Percentiles rank a stretch among this genome's conserved stretches.
These are phyloP conservation scores for Aspergillus persii DNA, from an alignment of 2,329 filamentous ascomycete genomes.

Conservation along the genomic window DNA sequence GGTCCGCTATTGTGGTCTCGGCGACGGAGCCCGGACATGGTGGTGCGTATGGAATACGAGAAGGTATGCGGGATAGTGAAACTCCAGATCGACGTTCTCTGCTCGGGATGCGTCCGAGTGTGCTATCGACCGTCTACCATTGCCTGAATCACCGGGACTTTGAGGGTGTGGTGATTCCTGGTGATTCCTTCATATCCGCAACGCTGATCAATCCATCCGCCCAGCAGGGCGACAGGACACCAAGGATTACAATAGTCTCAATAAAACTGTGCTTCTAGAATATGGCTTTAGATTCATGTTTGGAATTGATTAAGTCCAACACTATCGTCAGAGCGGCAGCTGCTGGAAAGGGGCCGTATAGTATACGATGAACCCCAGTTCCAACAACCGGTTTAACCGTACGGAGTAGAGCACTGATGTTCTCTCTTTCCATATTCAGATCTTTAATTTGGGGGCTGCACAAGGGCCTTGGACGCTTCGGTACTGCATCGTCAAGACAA, in stretches of 20 bases:
- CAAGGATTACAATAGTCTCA: neutral
- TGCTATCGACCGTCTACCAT: neutral
- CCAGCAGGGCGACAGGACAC: neutral
- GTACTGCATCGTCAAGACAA: neutral
- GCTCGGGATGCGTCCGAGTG: neutral
- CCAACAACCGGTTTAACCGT: neutral
- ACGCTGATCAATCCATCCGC: neutral
- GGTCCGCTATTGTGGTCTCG: neutral
- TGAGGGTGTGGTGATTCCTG: neutral
- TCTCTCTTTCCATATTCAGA: neutral
- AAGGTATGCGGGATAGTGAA: neutral
- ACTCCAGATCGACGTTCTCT: neutral
- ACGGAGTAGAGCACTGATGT: neutral
- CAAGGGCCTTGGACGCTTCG: neutral
- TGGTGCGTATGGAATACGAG: neutral
- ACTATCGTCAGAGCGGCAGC: neutral
- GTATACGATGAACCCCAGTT: neutral
- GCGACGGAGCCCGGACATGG: neutral
- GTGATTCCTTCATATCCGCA: neutral
- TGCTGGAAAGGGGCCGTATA: too few relatives aligned
- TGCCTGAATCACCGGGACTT: neutral
- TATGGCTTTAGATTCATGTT: neutral
- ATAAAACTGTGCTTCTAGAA: neutral
- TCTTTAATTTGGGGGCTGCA: neutral
- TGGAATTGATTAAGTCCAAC: neutral